Evolutionary conservation across 2,329 filamentous ascomycete genomes (phyloP), one percentile per base, ranked within the genome.

Genomic region (Colletotrichum phormii): DNA sequence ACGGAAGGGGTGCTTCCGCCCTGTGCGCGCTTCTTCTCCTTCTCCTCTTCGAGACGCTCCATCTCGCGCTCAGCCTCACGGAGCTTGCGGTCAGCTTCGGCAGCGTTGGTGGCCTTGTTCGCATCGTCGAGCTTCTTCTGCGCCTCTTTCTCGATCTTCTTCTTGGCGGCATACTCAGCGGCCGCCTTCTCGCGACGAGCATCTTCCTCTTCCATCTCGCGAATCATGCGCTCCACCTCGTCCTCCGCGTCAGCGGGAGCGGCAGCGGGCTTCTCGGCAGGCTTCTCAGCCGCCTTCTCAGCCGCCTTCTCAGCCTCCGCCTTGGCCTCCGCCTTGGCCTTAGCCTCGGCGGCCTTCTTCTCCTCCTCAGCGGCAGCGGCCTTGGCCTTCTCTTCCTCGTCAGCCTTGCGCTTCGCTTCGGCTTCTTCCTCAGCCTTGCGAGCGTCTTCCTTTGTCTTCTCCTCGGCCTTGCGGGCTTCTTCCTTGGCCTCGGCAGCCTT

Each of bases 31-130:
- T 88, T 88, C 67, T 86, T 87, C 80, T 91, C 91, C 77, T 88
- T 89, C 81, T 91, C 92, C 82, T 94, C 92, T 79, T 95, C 93
- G 1, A 93, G 84, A 73, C 90, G 90, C 78, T 93, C 92, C 87
- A 91, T 92, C 83, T 93, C 93, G 24, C 88, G 88, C 80, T 94
- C 93, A 74, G 92, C 89, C 81, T 95, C 93, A 24, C 89, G 90
- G 72, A 95, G 89, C 82, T 92, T 93, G 71, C 87, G 87, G 79
- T 91, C 89, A 64, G 86, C 87, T n/a, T 90, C 88, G 4, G 87
- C 89, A 49, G 88, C 86, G 42, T 85, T 87, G 11, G 82, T 80
- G 65, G 84, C 86, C 75, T 89, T 89, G 75, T 85, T 83, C 55
- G 85, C 83, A 7, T 83, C 85, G 3, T 87, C 86, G 4, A 78